Conservation (phyloP, 805 yeast species). For the Torulaspora microellipsoides region DNA sequence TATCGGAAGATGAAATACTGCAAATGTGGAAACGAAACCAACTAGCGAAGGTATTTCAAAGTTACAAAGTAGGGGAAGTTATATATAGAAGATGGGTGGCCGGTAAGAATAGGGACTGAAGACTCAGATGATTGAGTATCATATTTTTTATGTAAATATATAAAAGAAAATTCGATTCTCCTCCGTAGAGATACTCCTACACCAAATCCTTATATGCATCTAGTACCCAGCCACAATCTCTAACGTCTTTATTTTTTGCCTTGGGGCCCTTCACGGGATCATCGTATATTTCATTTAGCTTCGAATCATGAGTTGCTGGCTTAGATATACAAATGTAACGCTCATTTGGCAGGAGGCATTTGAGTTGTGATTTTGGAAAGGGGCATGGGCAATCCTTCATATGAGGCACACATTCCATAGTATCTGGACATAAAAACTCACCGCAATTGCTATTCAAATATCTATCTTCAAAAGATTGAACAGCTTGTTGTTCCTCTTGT, state of each 20-base stretch:
- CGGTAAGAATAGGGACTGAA: slow-evolving; percentile 69
- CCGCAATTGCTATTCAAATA: slow-evolving; percentile 47
- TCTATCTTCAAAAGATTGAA: slow-evolving; percentile 34
- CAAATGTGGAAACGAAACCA: slow-evolving; percentile 19
- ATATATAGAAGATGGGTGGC: slow-evolving; percentile 82
- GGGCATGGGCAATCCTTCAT: slow-evolving; percentile 86
- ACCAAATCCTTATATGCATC: slow-evolving; percentile 58
- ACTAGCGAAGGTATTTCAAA: slow-evolving; percentile 33
- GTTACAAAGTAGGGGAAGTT: slow-evolving; percentile 55
- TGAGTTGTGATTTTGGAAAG: slow-evolving; percentile 76
- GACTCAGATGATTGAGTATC: not conserved
- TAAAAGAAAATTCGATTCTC: not conserved
- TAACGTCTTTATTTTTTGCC: slow-evolving; percentile 43
- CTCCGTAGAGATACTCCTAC: slow-evolving; percentile 15
- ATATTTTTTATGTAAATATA: not conserved
- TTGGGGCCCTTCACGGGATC: slow-evolving; percentile 47
- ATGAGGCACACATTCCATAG: slow-evolving; percentile 66
- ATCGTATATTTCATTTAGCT: slow-evolving; percentile 34
- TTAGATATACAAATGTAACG: slow-evolving; percentile 78
- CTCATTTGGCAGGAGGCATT: slow-evolving; percentile 67
- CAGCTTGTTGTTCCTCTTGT: slow-evolving; percentile 35
- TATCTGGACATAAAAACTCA: slow-evolving; percentile 75
- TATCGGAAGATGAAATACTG: slow-evolving; percentile 29
- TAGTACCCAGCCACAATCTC: slow-evolving; percentile 85
- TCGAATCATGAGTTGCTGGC: slow-evolving; percentile 51